Evolutionary conservation across 2,329 filamentous ascomycete genomes (phyloP).

Genomic region (Conoideocrella luteorostrata): DNA sequence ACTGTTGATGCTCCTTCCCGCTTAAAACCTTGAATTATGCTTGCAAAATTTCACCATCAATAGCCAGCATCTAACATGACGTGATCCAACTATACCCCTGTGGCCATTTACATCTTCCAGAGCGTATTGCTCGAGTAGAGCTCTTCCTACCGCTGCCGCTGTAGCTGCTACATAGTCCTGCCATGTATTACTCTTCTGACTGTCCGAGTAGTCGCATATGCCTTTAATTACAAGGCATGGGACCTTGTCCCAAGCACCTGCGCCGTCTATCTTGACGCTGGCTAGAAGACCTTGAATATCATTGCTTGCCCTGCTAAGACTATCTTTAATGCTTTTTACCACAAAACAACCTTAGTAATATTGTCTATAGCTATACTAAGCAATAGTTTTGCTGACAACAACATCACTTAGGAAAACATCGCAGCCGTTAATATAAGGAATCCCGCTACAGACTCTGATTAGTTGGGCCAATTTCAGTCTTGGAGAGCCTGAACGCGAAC

Average conservation of each 20-base stretch:
- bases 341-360: constrained; percentile 18
- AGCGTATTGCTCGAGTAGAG: too few species aligned
- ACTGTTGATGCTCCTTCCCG: too few species aligned
- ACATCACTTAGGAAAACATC: constrained; percentile 27
- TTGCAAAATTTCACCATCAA: too few species aligned
- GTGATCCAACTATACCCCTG: too few species aligned
- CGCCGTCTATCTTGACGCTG: constrained; percentile 18
- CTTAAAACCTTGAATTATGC: too few species aligned
- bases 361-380: constrained; percentile 22
- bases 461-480: constrained; percentile 27
- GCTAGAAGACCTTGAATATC: constrained; percentile 23
- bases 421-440: constrained; percentile 13
- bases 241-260: constrained; percentile 21
- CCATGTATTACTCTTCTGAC: too few species aligned
- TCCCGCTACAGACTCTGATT: constrained; percentile 35
- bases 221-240: constrained; percentile 30
- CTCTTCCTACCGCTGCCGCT: too few species aligned
- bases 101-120: too few species aligned
- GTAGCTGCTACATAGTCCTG: too few species aligned
- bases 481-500: constrained; percentile 26
- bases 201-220: too few species aligned
- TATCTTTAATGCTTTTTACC: constrained; percentile 21
- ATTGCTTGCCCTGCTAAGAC: constrained; percentile 18
- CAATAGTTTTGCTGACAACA: constrained; percentile 20
- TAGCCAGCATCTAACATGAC: too few species aligned